Percentiles rank a stretch among this genome's conserved stretches.
phyloP scores from a whole-genome alignment of 2,329 filamentous ascomycete genomes.

The Aspergillus aculeatinus region DNA sequence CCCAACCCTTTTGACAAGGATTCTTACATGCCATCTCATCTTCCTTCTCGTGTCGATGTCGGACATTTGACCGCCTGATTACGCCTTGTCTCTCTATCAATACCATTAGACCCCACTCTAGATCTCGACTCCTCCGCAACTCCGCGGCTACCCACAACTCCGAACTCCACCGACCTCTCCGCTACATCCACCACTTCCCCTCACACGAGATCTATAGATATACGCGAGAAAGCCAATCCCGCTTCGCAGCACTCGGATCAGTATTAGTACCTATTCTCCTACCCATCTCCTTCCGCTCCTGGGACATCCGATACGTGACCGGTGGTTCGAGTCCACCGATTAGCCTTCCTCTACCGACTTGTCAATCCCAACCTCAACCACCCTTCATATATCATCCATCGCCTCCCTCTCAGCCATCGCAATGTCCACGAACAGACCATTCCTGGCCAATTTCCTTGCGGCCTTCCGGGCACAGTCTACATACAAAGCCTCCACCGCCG shows the following conservation, averaged over 20 bases:
- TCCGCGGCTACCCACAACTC: constrained; percentile 2
- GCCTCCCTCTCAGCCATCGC: constrained; percentile 18
- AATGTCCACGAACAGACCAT: constrained; percentile 66
- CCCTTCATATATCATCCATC: not conserved
- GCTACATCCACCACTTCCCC: not conserved
- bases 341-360: not conserved
- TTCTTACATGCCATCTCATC: not conserved
- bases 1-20: not conserved
- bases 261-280: not conserved
- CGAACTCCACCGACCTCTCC: constrained; percentile 3
- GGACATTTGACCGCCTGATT: not conserved
- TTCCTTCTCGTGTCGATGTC: not conserved
- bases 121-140: constrained; percentile 6
- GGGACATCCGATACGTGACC: not conserved
- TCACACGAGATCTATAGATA: not conserved
- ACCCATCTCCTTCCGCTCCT: not conserved
- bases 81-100: not conserved
- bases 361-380: not conserved
- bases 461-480: constrained; percentile 65
- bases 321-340: not conserved
- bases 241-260: not conserved
- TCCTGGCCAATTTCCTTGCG: constrained; percentile 66
- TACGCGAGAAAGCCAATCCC: not conserved
- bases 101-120: not conserved
- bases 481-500: constrained; percentile 53